These are phyloP conservation scores for Saprolegnia parasitica DNA, from an alignment of 352 stramenopile genomes.

Conservation along the genomic window DNA sequence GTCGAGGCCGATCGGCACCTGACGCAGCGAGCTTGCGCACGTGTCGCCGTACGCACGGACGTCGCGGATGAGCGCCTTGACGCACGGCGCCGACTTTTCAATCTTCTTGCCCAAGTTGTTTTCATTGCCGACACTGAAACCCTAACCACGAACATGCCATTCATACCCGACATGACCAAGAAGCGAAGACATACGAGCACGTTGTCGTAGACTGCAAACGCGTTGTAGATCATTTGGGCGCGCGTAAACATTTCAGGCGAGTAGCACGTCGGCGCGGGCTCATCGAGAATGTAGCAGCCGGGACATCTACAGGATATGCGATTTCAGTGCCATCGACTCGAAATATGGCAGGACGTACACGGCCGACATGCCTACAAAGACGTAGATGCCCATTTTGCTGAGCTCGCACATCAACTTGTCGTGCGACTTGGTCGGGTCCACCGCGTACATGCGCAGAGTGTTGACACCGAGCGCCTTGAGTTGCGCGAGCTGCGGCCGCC, in stretches of 20 bases:
- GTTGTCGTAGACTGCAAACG: slow-evolving; percentile 71
- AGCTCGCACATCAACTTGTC: slow-evolving; percentile 75
- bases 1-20: slow-evolving; percentile 67
- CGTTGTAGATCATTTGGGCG: slow-evolving; percentile 62
- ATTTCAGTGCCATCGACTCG: not conserved
- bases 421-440: slow-evolving; percentile 56
- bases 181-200: slow-evolving; percentile 32
- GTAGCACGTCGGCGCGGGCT: slow-evolving; percentile 46
- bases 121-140: slow-evolving; percentile 64
- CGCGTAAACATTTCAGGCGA: slow-evolving; percentile 46
- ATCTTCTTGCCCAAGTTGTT: slow-evolving; percentile 53
- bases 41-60: slow-evolving; percentile 43
- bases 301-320: slow-evolving; percentile 41
- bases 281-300: slow-evolving; percentile 46
- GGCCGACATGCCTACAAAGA: slow-evolving; percentile 56
- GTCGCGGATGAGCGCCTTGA: slow-evolving; percentile 69
- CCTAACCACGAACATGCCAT: slow-evolving; percentile 18
- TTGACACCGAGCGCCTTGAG: slow-evolving; percentile 65
- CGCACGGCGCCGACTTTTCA: slow-evolving; percentile 43
- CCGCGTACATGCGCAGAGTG: slow-evolving; percentile 59
- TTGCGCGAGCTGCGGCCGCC: slow-evolving; percentile 44
- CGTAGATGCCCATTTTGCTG: slow-evolving; percentile 60
- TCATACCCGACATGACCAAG: not conserved
- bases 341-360: slow-evolving; percentile 32
- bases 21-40: slow-evolving; percentile 41